A percentile compares a stretch with the other conserved stretches of the same genome.
phyloP scores from a whole-genome alignment of 2,329 filamentous ascomycete species.

The Colletotrichum tabaci region DNA sequence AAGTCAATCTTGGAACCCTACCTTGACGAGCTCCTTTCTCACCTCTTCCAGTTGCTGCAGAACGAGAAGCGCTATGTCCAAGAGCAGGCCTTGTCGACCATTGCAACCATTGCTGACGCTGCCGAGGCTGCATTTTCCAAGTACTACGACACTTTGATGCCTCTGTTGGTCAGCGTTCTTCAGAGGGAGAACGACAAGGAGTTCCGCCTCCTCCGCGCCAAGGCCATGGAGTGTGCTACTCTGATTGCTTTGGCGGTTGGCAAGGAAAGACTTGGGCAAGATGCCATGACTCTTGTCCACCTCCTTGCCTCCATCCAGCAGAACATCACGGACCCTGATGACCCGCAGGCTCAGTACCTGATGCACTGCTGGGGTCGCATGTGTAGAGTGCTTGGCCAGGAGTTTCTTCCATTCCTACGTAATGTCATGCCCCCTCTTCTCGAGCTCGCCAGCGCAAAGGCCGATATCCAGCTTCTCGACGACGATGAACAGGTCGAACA shows the following conservation, averaged over 20 bases:
- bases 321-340: conserved; percentile 89
- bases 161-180: conserved; percentile 89
- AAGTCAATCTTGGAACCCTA: conserved; percentile 93
- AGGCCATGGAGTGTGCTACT: conserved; percentile 99
- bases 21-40: conserved; percentile 86
- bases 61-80: conserved; percentile 97
- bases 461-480: conserved; percentile 95
- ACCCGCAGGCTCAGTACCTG: conserved; percentile 96
- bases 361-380: conserved; percentile 99
- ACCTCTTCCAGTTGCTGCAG: conserved; percentile 89
- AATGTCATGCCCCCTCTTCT: conserved; percentile 96
- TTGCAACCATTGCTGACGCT: conserved; percentile 98
- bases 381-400: conserved; percentile 91
- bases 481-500: conserved; percentile 95
- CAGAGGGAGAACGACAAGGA: conserved; percentile 94
- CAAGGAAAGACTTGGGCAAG: conserved; percentile 89
- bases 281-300: conserved; percentile 90
- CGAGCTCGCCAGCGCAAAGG: conserved; percentile 92
- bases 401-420: conserved; percentile 93
- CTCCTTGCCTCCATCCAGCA: conserved; percentile 89
- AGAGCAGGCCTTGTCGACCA: conserved; percentile 96
- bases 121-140: conserved; percentile 94
- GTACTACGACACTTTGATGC: conserved; percentile 98
- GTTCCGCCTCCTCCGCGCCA: conserved; percentile 89
- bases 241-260: conserved; percentile 96